phyloP scores from a whole-genome alignment of 2,329 filamentous ascomycete genomes.

The Epichloe festucae region DNA sequence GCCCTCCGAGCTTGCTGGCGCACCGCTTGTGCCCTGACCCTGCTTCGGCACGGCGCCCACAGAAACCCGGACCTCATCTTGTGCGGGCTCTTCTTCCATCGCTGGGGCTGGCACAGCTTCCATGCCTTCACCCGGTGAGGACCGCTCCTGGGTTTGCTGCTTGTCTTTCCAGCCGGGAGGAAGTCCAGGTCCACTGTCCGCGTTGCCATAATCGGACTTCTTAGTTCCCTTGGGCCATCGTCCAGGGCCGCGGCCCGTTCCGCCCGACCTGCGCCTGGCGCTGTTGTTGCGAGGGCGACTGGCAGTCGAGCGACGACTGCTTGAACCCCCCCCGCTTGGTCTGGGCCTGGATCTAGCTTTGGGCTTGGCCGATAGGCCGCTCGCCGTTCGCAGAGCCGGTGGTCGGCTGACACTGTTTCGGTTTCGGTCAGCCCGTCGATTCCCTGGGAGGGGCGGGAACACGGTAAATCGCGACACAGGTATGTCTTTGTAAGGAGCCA shows the following conservation, averaged over 20 bases:
- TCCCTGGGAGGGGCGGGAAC: conserved; percentile 50
- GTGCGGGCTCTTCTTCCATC: conserved; percentile 14
- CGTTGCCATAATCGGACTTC: conserved; percentile 55
- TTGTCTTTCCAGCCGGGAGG: conserved; percentile 41
- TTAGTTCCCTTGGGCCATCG: conserved; percentile 57
- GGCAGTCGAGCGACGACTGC: conserved; percentile 17
- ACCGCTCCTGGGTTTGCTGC: conserved; percentile 10
- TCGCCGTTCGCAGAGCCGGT: conserved; percentile 20
- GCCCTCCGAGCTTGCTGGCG: conserved; percentile 1
- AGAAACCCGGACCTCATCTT: conserved; percentile 22
- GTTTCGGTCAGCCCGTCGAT: conserved; percentile 34
- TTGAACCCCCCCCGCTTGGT: conserved; percentile 21
- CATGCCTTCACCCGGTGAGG: conserved; percentile 8
- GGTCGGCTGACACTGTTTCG: conserved; percentile 29
- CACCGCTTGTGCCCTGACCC: conserved; percentile 9
- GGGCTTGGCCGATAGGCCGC: conserved; percentile 27
- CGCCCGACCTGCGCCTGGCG: conserved; percentile 42
- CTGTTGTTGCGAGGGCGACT: conserved; percentile 28
- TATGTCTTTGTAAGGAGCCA: conserved; percentile 39
- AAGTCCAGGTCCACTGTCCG: conserved; percentile 50
- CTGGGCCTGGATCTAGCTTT: conserved; percentile 25
- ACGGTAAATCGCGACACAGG: conserved; percentile 64
- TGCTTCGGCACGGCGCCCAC: conserved; percentile 12
- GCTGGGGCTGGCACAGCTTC: conserved; percentile 5
- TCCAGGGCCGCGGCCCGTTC: conserved; percentile 51